Percentiles rank a stretch among this genome's conserved stretches.
phyloP scores from a whole-genome alignment of 495 filamentous ascomycete species.

The Penicillium coprophilum region DNA sequence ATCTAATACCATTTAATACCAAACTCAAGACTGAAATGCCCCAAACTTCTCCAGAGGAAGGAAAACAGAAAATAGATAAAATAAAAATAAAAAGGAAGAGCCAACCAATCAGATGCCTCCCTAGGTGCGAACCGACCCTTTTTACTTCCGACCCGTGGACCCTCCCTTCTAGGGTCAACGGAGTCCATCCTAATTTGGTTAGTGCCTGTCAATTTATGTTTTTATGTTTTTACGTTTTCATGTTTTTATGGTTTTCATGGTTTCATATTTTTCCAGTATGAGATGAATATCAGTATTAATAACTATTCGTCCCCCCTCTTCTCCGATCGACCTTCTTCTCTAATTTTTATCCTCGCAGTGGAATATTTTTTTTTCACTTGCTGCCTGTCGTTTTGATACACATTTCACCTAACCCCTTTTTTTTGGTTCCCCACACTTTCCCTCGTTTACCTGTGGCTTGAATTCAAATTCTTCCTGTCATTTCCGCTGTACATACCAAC shows the following conservation, averaged over 20 bases:
- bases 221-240: background rate
- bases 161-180: background rate
- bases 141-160: background rate
- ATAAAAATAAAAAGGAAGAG: background rate
- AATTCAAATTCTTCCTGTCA: slow-evolving; percentile 13
- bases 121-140: background rate
- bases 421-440: background rate
- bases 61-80: background rate
- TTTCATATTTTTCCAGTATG: too few species aligned
- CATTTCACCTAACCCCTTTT: background rate
- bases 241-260: background rate
- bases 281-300: slow-evolving; percentile 6
- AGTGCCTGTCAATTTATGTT: background rate
- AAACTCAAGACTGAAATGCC: slow-evolving; percentile 3
- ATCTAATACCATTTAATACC: background rate
- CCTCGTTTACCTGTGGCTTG: slow-evolving; percentile 13
- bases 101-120: background rate
- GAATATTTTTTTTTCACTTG: slow-evolving; percentile 6
- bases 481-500: slow-evolving; percentile 14
- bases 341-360: slow-evolving; percentile 3
- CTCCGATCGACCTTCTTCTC: too few species aligned
- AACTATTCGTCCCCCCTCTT: slow-evolving; percentile 7
- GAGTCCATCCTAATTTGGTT: background rate
- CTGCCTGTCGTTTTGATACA: slow-evolving; percentile 6
- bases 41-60: background rate